Conservation (phyloP, 2,329 filamentous ascomycete genomes). For the Pseudodiploospora longispora region DNA sequence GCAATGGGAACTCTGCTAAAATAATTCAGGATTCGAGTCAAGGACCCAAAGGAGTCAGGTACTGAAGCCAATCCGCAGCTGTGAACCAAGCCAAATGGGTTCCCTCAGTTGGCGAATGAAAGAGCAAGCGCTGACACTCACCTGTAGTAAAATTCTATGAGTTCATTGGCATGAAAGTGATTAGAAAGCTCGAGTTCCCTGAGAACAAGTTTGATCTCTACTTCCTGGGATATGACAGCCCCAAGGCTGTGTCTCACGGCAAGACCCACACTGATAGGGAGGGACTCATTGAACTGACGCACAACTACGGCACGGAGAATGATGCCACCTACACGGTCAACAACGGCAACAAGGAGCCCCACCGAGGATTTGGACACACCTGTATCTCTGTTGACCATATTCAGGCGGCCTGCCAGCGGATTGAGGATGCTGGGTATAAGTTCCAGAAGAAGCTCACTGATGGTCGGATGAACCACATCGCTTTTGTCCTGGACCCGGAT, state of each 20-base stretch:
- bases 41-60: conserved; percentile 79
- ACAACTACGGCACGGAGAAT: conserved; percentile 81
- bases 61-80: conserved; percentile 15
- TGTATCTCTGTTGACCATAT: conserved; percentile 79
- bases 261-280: conserved; percentile 72
- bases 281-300: conserved; percentile 79
- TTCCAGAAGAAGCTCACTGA: conserved; percentile 95
- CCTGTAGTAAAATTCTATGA: conserved; percentile 79
- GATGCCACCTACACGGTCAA: conserved; percentile 72
- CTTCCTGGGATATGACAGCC: conserved; percentile 82
- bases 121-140: conserved; percentile 1
- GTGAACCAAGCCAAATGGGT: neutral
- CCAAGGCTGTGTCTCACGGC: conserved; percentile 64
- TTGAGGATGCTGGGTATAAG: conserved; percentile 82
- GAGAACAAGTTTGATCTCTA: conserved; percentile 93
- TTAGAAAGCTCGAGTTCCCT: conserved; percentile 74
- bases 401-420: conserved; percentile 78
- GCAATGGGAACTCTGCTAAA: conserved; percentile 8
- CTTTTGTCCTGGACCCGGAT: conserved; percentile 84
- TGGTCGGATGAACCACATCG: conserved; percentile 79
- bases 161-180: conserved; percentile 76
- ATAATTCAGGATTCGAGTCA: conserved; percentile 70
- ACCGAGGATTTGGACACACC: conserved; percentile 77
- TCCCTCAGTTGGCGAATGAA: too few relatives aligned
- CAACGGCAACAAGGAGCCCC: conserved; percentile 86